Conservation (phyloP, 352 stramenopile genomes). For the Globisporangium cylindrosporum region DNA sequence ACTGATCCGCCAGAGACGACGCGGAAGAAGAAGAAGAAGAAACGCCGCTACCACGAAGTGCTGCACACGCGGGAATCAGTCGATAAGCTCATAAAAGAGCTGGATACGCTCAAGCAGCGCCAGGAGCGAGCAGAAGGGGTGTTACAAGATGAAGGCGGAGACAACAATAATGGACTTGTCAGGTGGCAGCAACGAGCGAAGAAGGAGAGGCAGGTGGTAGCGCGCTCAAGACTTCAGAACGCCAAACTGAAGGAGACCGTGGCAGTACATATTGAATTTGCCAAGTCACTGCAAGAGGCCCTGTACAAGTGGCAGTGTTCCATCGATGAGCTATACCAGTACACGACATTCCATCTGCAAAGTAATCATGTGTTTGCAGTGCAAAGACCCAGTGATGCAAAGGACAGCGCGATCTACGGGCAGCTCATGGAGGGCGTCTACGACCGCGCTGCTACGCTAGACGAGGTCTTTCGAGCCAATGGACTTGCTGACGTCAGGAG, state of each 20-base stretch:
- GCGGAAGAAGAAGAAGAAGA: background rate
- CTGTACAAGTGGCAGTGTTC: slow-evolving; percentile 23
- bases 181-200: slow-evolving; percentile 36
- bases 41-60: slow-evolving; percentile 6
- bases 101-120: background rate
- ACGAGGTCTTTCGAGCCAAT: slow-evolving; percentile 17
- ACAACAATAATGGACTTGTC: background rate
- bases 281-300: slow-evolving; percentile 36
- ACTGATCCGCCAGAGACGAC: background rate
- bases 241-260: slow-evolving; percentile 37
- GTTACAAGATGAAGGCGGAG: background rate
- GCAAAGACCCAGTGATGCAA: slow-evolving; percentile 6
- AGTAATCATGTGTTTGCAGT: background rate
- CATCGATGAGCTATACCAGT: slow-evolving; percentile 22
- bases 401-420: slow-evolving; percentile 25
- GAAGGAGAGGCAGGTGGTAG: slow-evolving; percentile 31
- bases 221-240: slow-evolving; percentile 40
- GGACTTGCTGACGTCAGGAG: slow-evolving; percentile 21
- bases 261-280: slow-evolving; percentile 37
- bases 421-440: slow-evolving; percentile 24
- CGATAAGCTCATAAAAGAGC: background rate
- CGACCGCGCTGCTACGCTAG: slow-evolving; percentile 11
- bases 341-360: background rate
- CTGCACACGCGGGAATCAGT: background rate
- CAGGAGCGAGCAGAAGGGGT: background rate